Percentiles rank a stretch among this genome's conserved stretches.
Evolutionary conservation across 306 rosid genomes (phyloP).

Genomic region (Arachis hypogaea): DNA sequence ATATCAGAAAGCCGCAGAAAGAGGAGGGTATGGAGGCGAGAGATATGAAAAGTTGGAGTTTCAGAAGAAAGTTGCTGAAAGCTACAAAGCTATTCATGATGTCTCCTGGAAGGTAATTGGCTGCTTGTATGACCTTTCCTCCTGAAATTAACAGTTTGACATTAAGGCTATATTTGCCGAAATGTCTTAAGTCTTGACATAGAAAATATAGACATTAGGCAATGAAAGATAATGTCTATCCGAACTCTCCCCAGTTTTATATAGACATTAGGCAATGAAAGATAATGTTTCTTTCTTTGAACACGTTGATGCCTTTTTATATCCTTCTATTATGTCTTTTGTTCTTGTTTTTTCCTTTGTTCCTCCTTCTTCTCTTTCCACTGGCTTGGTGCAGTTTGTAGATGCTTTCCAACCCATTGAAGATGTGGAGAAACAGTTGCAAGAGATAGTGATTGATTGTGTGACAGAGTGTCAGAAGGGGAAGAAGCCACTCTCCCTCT

Average conservation of each 20-base stretch:
- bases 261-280: no score
- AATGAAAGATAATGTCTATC: no score
- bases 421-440: conserved; percentile 78
- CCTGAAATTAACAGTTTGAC: conserved; percentile 15
- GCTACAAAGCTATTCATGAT: conserved; percentile 64
- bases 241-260: no score
- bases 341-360: not conserved
- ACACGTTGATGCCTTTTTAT: no score
- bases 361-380: conserved; percentile 4
- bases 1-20: conserved; percentile 84
- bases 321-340: no score
- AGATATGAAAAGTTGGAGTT: conserved; percentile 82
- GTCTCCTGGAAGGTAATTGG: conserved; percentile 80
- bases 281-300: no score
- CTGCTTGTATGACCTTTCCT: conserved; percentile 1
- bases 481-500: conserved; percentile 60
- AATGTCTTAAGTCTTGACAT: no score
- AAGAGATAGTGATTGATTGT: conserved; percentile 52
- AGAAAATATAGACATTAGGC: no score
- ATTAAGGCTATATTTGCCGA: not conserved
- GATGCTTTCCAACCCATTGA: conserved; percentile 77
- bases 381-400: conserved; percentile 59
- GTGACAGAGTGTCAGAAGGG: conserved; percentile 65
- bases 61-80: conserved; percentile 62
- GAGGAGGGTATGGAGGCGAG: conserved; percentile 96